Percentiles rank a stretch among this genome's conserved stretches.
Evolutionary conservation across 345 rosid genomes (phyloP).

Genomic region (Eutrema yunnanense): DNA sequence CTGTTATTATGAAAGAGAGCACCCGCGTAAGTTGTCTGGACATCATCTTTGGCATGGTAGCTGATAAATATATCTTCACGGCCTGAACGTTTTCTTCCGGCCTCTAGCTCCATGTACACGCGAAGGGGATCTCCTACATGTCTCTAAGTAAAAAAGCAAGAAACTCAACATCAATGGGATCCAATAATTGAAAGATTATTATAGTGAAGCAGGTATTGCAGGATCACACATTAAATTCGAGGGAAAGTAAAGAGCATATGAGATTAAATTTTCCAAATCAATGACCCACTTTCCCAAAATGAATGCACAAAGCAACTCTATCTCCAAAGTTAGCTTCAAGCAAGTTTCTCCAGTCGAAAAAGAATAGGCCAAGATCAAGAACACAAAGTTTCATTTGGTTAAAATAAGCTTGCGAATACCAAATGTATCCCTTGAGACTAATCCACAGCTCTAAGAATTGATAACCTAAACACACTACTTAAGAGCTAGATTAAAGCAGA

Average conservation of each 20-base stretch:
- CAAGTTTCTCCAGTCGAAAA: not conserved
- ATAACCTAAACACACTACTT: not conserved
- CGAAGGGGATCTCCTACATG: constrained; percentile 77
- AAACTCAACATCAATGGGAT: not conserved
- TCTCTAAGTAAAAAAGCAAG: constrained; percentile 42
- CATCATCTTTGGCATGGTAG: constrained; percentile 84
- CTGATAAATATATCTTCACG: constrained; percentile 79
- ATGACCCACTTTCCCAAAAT: not conserved
- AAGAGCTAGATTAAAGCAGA: not conserved
- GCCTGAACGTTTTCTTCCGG: constrained; percentile 80
- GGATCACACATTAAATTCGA: not conserved
- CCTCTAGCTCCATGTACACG: constrained; percentile 92
- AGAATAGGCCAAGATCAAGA: not conserved
- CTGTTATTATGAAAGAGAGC: constrained; percentile 84
- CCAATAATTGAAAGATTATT: not conserved
- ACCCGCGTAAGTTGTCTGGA: constrained; percentile 87
- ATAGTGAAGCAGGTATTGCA: not conserved
- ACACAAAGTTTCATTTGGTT: not conserved
- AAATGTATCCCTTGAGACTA: not conserved
- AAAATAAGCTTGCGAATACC: not conserved
- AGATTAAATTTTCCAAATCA: not conserved
- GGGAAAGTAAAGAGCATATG: not conserved
- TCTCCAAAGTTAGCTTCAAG: not conserved
- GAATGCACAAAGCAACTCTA: not conserved
- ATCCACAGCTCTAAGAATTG: not conserved